Evolutionary conservation across 2,329 filamentous ascomycete species (phyloP).

Genomic region (Arthrinium phaeospermum): DNA sequence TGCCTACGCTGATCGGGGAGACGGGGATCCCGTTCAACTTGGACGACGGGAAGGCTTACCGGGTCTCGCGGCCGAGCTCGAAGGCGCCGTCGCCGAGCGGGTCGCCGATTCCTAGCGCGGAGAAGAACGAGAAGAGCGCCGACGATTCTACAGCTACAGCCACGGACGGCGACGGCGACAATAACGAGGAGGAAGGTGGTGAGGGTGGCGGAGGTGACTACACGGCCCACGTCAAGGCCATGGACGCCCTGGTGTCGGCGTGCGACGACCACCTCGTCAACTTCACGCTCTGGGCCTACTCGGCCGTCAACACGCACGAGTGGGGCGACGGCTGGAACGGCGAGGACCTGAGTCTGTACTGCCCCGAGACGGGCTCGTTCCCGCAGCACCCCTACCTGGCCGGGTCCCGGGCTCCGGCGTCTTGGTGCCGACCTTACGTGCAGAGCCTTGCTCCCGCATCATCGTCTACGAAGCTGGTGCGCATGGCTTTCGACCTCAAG

Average conservation of each 20-base stretch:
- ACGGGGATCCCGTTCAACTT: constrained; percentile 33
- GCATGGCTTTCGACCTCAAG: constrained; percentile 27
- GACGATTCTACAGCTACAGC: neutral
- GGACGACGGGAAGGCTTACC: constrained; percentile 30
- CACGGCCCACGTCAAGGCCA: constrained; percentile 29
- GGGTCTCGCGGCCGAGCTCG: neutral
- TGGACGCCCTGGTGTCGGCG: constrained; percentile 30
- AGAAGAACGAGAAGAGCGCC: neutral
- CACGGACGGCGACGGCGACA: neutral
- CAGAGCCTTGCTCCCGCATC: constrained; percentile 18
- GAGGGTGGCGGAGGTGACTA: constrained; percentile 28
- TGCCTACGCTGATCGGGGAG: constrained; percentile 30
- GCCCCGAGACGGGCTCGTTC: constrained; percentile 31
- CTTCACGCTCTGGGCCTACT: constrained; percentile 32
- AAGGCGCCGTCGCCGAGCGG: neutral
- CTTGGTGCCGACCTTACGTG: constrained; percentile 31
- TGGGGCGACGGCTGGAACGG: constrained; percentile 35
- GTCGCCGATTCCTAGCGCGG: neutral
- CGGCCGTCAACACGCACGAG: constrained; percentile 31
- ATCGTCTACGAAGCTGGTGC: neutral
- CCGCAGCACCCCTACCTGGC: constrained; percentile 23
- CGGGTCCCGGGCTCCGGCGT: constrained; percentile 28
- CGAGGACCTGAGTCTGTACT: constrained; percentile 34
- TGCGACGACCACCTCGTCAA: constrained; percentile 31
- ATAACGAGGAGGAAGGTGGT: neutral